A percentile compares a stretch with the other conserved stretches of the same genome.
These are phyloP conservation scores for Physcomitrium patens DNA, from an alignment of 225 moss, liverwort and hornwort species.

Conservation along the genomic window DNA sequence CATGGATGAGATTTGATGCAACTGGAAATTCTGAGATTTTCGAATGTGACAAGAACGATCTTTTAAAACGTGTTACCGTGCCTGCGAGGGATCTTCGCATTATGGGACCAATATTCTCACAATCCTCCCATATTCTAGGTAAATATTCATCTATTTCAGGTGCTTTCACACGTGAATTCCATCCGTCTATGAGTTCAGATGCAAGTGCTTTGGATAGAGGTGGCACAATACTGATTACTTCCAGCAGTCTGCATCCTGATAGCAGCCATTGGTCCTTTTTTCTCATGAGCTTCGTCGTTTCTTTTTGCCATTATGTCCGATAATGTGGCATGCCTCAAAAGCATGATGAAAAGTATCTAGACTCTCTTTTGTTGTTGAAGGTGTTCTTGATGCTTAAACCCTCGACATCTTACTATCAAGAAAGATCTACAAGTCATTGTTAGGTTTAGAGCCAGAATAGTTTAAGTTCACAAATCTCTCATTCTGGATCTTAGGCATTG, in stretches of 20 bases:
- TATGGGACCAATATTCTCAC: slow-evolving; percentile 87
- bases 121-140: slow-evolving; percentile 95
- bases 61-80: slow-evolving; percentile 77
- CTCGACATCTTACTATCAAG: too few species aligned
- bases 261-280: slow-evolving; percentile 14
- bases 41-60: slow-evolving; percentile 86
- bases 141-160: slow-evolving; percentile 27
- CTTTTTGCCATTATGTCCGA: background rate
- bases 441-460: too few species aligned
- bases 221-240: background rate
- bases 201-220: background rate
- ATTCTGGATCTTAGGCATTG: background rate
- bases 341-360: slow-evolving; percentile 3
- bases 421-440: too few species aligned
- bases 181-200: slow-evolving; percentile 21
- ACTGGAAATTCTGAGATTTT: slow-evolving; percentile 69
- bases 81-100: slow-evolving; percentile 95
- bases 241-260: slow-evolving; percentile 17
- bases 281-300: slow-evolving; percentile 12
- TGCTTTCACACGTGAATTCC: background rate
- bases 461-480: too few species aligned
- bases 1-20: slow-evolving; percentile 94
- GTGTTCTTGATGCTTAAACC: background rate
- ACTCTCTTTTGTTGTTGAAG: slow-evolving; percentile 17
- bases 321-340: slow-evolving; percentile 5